Evolutionary conservation across 352 stramenopile species (phyloP).

Genomic region (Elongisporangium undulatum): DNA sequence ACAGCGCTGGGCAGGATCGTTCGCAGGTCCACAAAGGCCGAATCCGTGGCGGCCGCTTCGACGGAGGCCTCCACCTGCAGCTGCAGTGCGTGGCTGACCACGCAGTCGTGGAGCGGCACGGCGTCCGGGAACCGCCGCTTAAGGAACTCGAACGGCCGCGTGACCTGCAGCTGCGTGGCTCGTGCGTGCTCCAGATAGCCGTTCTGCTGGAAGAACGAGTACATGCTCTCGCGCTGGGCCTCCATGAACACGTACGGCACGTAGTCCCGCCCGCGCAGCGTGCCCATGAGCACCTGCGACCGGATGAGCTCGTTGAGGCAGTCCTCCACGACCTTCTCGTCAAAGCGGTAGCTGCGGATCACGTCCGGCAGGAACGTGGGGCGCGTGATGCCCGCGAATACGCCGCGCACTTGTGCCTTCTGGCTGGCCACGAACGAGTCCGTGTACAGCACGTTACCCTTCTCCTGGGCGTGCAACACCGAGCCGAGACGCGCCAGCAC

Average conservation of each 20-base stretch:
- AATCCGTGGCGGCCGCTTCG: slow-evolving; percentile 65
- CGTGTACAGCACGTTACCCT: slow-evolving; percentile 73
- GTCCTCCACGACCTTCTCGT: slow-evolving; percentile 63
- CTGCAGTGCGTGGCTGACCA: slow-evolving; percentile 55
- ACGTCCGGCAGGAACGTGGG: slow-evolving; percentile 72
- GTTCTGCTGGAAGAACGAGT: slow-evolving; percentile 86
- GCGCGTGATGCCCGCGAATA: slow-evolving; percentile 56
- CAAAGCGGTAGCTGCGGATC: slow-evolving; percentile 44
- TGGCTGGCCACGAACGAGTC: slow-evolving; percentile 67
- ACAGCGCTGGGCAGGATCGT: slow-evolving; percentile 62
- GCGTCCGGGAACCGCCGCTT: slow-evolving; percentile 66
- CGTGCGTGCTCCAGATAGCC: slow-evolving; percentile 64
- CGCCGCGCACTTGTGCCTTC: slow-evolving; percentile 55
- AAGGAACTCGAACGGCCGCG: slow-evolving; percentile 69
- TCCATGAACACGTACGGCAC: slow-evolving; percentile 77
- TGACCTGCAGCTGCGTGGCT: slow-evolving; percentile 54
- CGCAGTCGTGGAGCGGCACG: slow-evolving; percentile 53
- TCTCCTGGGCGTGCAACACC: slow-evolving; percentile 58
- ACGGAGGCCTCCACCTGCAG: slow-evolving; percentile 70
- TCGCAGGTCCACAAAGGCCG: slow-evolving; percentile 54
- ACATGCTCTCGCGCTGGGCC: slow-evolving; percentile 67
- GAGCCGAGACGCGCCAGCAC: slow-evolving; percentile 52
- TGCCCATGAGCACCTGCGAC: slow-evolving; percentile 50
- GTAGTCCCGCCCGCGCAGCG: slow-evolving; percentile 66
- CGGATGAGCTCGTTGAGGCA: slow-evolving; percentile 52